Evolutionary conservation across 192 early-diverging fungal genomes (phyloP).

Genomic region (Entomortierella lignicola): DNA sequence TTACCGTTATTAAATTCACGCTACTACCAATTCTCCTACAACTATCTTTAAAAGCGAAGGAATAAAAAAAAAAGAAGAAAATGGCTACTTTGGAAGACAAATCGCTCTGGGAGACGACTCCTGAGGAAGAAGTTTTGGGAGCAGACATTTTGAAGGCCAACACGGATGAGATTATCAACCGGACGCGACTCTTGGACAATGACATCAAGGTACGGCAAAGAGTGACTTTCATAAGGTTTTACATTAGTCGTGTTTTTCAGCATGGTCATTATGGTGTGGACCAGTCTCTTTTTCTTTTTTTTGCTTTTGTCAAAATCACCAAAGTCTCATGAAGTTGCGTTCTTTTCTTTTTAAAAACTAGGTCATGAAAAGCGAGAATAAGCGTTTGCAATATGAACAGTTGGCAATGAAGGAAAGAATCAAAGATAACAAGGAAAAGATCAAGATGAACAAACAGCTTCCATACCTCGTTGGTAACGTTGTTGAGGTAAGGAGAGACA

Average conservation of each 20-base stretch:
- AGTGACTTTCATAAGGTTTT: background rate
- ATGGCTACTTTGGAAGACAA: conserved; percentile 86
- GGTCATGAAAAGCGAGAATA: conserved; percentile 92
- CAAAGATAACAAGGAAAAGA: conserved; percentile 98
- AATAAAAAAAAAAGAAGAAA: conserved; percentile 5
- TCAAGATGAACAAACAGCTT: conserved; percentile 97
- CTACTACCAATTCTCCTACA: background rate
- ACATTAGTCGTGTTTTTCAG: background rate
- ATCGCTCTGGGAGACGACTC: conserved; percentile 65
- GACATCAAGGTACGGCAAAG: conserved; percentile 90
- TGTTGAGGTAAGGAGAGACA: conserved; percentile 77
- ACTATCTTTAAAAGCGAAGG: background rate
- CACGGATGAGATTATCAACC: conserved; percentile 93
- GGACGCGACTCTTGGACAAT: conserved; percentile 93
- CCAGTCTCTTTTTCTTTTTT: no score
- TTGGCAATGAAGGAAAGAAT: conserved; percentile 89
- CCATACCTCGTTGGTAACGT: conserved; percentile 97
- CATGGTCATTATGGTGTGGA: background rate
- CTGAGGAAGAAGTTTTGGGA: conserved; percentile 81
- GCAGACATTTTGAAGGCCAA: conserved; percentile 89
- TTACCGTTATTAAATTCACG: background rate
- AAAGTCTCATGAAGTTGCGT: conserved; percentile 1
- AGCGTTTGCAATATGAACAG: conserved; percentile 92
- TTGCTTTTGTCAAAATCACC: no score
- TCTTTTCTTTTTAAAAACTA: conserved; percentile 28